A percentile compares a stretch with the other conserved stretches of the same genome.
phyloP scores from a whole-genome alignment of 805 yeast species.

The Nakazawaea wyomingensis region DNA sequence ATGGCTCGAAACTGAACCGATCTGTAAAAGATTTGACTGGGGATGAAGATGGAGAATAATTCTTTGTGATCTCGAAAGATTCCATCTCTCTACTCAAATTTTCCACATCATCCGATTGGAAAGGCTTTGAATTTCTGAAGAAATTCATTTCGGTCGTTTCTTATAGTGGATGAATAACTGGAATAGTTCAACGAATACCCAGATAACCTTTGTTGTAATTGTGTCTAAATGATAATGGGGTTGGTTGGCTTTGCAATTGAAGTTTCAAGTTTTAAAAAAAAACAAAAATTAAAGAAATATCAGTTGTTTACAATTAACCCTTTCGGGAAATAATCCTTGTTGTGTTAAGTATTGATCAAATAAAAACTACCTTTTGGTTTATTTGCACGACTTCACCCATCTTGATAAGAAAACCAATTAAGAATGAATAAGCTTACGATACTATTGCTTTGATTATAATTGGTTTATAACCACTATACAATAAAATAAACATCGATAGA shows the following conservation, averaged over 20 bases:
- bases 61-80: constrained; percentile 8
- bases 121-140: constrained; percentile 5
- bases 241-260: background rate
- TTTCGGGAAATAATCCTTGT: background rate
- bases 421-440: no score
- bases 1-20: constrained; percentile 17
- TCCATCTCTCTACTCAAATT: constrained; percentile 13
- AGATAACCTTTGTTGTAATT: no score
- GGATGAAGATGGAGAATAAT: constrained; percentile 10
- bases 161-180: no score
- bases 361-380: no score
- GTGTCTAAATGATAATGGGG: no score
- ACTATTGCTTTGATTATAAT: no score
- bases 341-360: background rate
- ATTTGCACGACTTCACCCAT: no score
- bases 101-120: constrained; percentile 10
- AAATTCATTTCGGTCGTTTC: no score
- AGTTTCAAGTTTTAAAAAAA: background rate
- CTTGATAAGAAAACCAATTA: no score
- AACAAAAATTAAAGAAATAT: background rate
- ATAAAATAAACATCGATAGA: background rate
- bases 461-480: background rate
- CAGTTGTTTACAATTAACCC: constrained; percentile 4
- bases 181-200: no score
- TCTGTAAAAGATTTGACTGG: constrained; percentile 13